Percentiles rank a stretch among this genome's conserved stretches.
phyloP scores from a whole-genome alignment of 1,139 yeast genomes.

The Yamadazyma diospyri region DNA sequence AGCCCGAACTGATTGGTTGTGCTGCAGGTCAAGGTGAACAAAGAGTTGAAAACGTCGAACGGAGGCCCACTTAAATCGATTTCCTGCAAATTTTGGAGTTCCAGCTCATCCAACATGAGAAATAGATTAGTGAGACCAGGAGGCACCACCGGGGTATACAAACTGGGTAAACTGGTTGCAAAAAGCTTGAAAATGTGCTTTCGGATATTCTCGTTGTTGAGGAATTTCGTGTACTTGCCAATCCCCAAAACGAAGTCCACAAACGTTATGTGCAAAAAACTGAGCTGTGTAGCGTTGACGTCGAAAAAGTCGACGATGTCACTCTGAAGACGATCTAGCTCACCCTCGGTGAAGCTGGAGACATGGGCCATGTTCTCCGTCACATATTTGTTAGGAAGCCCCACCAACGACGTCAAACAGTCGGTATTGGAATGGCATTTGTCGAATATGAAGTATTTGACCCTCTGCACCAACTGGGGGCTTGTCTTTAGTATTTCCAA shows the following conservation, averaged over 20 bases:
- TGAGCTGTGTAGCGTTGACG: slow-evolving; percentile 21
- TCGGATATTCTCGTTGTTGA: slow-evolving; percentile 25
- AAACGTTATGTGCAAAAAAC: slow-evolving; percentile 35
- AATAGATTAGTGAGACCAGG: slow-evolving; percentile 29
- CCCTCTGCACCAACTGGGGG: slow-evolving; percentile 19
- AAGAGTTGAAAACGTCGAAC: slow-evolving; percentile 21
- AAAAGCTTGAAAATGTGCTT: slow-evolving; percentile 31
- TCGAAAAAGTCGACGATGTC: slow-evolving; percentile 29
- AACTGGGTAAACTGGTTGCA: slow-evolving; percentile 22
- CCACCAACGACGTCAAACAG: no score
- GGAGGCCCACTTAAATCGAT: slow-evolving; percentile 25
- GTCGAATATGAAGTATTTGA: slow-evolving; percentile 34
- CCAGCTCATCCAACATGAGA: slow-evolving; percentile 31
- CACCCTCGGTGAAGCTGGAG: slow-evolving; percentile 2
- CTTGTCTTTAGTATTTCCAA: slow-evolving; percentile 19
- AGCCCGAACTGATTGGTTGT: slow-evolving; percentile 33
- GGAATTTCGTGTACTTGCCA: slow-evolving; percentile 23
- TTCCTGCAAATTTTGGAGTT: slow-evolving; percentile 15
- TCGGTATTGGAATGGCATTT: slow-evolving; percentile 25
- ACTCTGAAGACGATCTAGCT: slow-evolving; percentile 9
- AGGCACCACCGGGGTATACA: slow-evolving; percentile 27
- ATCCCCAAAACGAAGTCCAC: slow-evolving; percentile 27
- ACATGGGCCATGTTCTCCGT: not conserved
- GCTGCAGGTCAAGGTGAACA: slow-evolving; percentile 31
- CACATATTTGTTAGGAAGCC: not conserved